These are phyloP conservation scores for Terfezia boudieri DNA, from an alignment of 495 filamentous ascomycete species.

Conservation along the genomic window DNA sequence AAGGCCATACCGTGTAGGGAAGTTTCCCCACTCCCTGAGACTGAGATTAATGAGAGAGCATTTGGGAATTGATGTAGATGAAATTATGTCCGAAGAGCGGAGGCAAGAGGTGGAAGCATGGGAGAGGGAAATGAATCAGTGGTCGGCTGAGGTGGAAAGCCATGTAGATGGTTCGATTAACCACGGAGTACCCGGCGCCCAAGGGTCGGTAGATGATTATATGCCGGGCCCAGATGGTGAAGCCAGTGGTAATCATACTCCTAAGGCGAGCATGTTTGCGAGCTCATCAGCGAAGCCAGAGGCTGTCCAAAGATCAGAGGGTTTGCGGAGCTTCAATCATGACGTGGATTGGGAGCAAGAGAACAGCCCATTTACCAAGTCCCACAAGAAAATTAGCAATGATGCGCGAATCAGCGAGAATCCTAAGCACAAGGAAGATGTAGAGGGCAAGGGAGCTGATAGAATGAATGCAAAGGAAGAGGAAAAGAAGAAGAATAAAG, in stretches of 20 bases:
- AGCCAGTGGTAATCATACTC: neutral
- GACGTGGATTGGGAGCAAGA: conserved; percentile 51
- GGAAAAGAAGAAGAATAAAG: neutral
- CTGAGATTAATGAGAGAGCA: conserved; percentile 94
- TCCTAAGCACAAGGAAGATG: conserved; percentile 44
- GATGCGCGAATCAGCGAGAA: conserved; percentile 45
- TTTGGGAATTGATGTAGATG: conserved; percentile 84
- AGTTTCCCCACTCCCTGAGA: conserved; percentile 80
- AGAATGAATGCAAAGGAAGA: conserved; percentile 21
- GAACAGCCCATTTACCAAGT: conserved; percentile 34
- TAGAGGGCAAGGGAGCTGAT: conserved; percentile 54
- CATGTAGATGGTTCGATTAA: neutral
- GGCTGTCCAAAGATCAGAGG: conserved; percentile 35
- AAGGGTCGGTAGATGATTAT: neutral
- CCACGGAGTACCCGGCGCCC: conserved; percentile 13
- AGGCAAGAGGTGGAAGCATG: conserved; percentile 25
- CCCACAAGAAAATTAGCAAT: conserved; percentile 34
- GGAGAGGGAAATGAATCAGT: conserved; percentile 2
- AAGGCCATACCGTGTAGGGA: conserved; percentile 64
- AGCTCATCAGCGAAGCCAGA: conserved; percentile 16
- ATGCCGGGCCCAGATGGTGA: neutral
- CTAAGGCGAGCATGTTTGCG: neutral
- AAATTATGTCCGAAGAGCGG: conserved; percentile 61
- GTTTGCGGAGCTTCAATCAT: conserved; percentile 61
- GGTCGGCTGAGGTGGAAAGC: neutral